Percentiles rank a stretch among this genome's conserved stretches.
These are phyloP conservation scores for Backusella westeae DNA, from an alignment of 192 early-diverging fungal species.

Conservation along the genomic window DNA sequence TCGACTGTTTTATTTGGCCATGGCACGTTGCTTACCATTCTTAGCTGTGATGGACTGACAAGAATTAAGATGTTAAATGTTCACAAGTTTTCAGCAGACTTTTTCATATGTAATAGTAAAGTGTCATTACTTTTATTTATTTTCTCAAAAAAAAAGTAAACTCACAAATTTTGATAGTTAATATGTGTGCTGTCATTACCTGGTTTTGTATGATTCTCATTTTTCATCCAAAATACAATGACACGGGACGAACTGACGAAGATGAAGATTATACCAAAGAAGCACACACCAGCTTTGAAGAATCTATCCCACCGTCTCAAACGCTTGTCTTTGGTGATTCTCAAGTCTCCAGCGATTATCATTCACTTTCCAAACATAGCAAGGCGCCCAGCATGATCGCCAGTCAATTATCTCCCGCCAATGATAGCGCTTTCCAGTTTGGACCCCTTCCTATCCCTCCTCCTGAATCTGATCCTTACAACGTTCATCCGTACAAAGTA, in stretches of 20 bases:
- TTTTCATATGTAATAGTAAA: conserved; percentile 37
- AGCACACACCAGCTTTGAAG: background rate
- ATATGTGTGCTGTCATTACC: conserved; percentile 6
- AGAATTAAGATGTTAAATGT: conserved; percentile 13
- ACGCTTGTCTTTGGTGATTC: background rate
- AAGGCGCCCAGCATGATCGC: background rate
- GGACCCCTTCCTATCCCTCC: conserved; percentile 1
- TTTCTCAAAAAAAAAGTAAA: background rate
- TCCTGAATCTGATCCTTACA: background rate
- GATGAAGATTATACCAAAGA: background rate
- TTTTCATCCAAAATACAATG: background rate
- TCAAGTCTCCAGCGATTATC: background rate
- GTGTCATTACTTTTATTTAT: background rate
- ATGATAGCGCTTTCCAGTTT: conserved; percentile 1
- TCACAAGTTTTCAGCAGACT: conserved; percentile 35
- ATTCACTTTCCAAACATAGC: background rate
- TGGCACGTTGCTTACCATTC: conserved; percentile 27
- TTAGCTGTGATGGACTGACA: conserved; percentile 36
- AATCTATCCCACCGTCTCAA: background rate
- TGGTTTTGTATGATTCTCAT: conserved; percentile 6
- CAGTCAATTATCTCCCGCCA: background rate
- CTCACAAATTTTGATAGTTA: background rate
- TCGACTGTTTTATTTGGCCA: conserved; percentile 16
- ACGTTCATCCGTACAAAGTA: background rate
- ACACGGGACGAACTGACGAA: background rate